These are phyloP conservation scores for Talaromyces rugulosus DNA, from an alignment of 2,329 filamentous ascomycete genomes.

Conservation along the genomic window DNA sequence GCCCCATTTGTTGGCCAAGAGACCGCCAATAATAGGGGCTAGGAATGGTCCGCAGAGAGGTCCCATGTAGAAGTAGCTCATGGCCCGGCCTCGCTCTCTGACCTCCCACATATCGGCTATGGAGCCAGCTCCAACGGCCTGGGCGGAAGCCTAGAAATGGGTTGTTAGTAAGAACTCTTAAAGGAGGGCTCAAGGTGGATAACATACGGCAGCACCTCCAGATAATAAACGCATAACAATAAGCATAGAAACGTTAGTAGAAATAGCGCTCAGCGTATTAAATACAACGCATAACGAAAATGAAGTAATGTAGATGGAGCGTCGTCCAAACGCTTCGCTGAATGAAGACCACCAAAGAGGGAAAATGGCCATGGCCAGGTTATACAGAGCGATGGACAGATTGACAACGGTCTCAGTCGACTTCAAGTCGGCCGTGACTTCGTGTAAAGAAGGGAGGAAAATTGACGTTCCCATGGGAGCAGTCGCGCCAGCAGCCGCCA, in stretches of 20 bases:
- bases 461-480: conserved; percentile 82
- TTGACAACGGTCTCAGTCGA: conserved; percentile 66
- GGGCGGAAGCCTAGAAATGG: conserved; percentile 58
- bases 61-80: conserved; percentile 78
- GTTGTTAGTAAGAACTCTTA: not conserved
- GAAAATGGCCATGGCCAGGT: conserved; percentile 79
- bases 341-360: conserved; percentile 85
- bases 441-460: conserved; percentile 68
- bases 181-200: not conserved
- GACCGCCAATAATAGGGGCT: conserved; percentile 72
- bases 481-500: conserved; percentile 71
- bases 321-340: conserved; percentile 65
- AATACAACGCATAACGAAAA: conserved; percentile 70
- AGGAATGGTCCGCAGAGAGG: conserved; percentile 71
- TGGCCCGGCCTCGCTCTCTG: conserved; percentile 68
- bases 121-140: conserved; percentile 78
- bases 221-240: conserved; percentile 70
- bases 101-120: conserved; percentile 78
- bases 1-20: conserved; percentile 62
- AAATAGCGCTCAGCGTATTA: conserved; percentile 64
- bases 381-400: conserved; percentile 72
- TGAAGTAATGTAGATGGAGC: conserved; percentile 73
- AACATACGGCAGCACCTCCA: conserved; percentile 60
- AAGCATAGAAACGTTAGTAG: conserved; percentile 68
- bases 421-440: conserved; percentile 60